Base-by-base conservation (phyloP, 208 protist species). In the Strigomonas galati region DNA sequence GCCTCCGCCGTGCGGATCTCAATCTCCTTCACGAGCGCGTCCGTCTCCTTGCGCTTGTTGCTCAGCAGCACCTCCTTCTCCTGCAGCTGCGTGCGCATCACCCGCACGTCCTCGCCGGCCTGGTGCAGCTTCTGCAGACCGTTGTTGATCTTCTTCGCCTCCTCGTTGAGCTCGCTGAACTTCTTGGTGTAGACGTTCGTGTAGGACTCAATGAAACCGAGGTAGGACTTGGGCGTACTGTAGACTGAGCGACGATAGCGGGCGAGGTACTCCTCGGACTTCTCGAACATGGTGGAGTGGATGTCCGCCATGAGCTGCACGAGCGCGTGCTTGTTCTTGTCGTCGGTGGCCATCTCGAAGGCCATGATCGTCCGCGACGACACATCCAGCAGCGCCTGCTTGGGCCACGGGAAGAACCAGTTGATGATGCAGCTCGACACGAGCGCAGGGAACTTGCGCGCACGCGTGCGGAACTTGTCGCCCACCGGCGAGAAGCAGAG, bases 371-470 rank as follows among this genome's bases (percentile, higher is more conserved):
- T 96, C 58, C 86, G 84, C 26, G 82, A 84, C 10, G 95, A 95
- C 30, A 98, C 97, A 66, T 97, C 91, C 2, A 92, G 67, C 56
- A 99, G 73, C 19, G 95, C 98, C 77, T 98, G 87, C 69, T 96
- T 89, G 17, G 98, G 97, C 98, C 97, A 99, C 54, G 95, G 94
- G 72, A 98, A 96, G 92, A 99, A 99, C 97, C 97, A 99, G 81
- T 99, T 98, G 74, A 99, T 98, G 54, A 96, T 97, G 77, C 96
- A 98, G 31, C 94, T 93, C 61, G 89, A 97, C 69, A 99, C 97
- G 21, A 99, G 83, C 26, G 92, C 97, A 2, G 98, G 98, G 92
- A 99, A 99, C 84, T 98, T 98, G 63, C 96, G 84, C 17, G 96
- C 94, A 30, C 97, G 89, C 1, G 82, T 91, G 72, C 95, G 85